These are phyloP conservation scores for Ambrosia artemisiifolia DNA, from an alignment of 129 eudicot genomes.

Conservation along the genomic window DNA sequence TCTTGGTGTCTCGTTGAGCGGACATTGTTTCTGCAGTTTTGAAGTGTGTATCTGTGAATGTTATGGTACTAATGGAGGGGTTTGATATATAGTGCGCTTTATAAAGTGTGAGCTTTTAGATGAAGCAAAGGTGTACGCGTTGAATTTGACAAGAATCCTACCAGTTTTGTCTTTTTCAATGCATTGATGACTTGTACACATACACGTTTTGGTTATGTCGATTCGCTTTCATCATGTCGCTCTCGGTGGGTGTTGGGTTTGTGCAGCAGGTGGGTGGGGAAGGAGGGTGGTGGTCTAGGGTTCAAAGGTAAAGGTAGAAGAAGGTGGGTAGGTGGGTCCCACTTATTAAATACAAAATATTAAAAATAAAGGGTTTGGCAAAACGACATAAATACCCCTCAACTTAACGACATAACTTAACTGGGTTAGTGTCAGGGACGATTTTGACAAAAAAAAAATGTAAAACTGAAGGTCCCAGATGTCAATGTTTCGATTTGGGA, in stretches of 20 bases:
- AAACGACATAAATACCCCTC: no score
- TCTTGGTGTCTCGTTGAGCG: not conserved
- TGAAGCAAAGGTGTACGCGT: slow-evolving; percentile 31
- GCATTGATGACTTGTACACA: slow-evolving; percentile 24
- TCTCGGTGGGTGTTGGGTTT: not conserved
- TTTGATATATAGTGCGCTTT: slow-evolving; percentile 21
- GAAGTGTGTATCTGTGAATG: not conserved
- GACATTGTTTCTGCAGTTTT: not conserved
- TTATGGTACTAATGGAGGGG: not conserved
- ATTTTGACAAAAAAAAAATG: no score
- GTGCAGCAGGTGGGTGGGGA: no score
- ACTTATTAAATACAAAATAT: no score
- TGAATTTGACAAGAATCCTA: slow-evolving; percentile 29
- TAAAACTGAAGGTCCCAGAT: no score
- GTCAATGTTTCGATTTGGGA: no score
- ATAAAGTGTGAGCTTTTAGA: slow-evolving; percentile 5
- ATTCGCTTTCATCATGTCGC: not conserved
- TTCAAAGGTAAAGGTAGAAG: no score
- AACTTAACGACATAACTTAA: no score
- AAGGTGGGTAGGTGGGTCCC: no score
- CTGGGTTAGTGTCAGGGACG: no score
- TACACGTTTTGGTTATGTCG: slow-evolving; percentile 26
- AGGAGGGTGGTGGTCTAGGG: no score
- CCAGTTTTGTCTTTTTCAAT: slow-evolving; percentile 20
- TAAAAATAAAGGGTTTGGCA: no score